Conservation (phyloP, 768 basidiomycete genomes). For the Gymnopilus dilepis region DNA sequence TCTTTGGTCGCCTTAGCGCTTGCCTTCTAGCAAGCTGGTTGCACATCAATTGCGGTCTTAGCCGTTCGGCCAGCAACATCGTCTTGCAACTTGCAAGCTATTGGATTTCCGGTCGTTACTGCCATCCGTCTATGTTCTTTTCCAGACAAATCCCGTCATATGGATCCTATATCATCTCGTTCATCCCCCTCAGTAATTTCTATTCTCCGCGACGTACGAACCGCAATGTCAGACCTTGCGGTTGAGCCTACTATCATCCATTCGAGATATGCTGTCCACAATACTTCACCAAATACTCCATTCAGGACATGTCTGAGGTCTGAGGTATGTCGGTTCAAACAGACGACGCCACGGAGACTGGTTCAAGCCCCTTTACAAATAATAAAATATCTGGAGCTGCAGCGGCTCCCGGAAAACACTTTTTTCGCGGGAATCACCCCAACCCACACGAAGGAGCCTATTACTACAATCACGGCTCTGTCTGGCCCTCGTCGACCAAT, state of each 20-base stretch:
- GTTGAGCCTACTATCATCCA: conserved; percentile 23
- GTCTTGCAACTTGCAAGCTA: conserved; percentile 15
- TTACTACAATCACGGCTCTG: conserved; percentile 23
- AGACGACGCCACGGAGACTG: conserved; percentile 24
- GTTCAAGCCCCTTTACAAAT: conserved; percentile 35
- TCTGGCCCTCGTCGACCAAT: conserved; percentile 21
- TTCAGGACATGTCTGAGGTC: conserved; percentile 1
- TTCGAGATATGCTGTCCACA: conserved; percentile 25
- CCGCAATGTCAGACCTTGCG: conserved; percentile 16
- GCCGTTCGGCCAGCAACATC: conserved; percentile 15
- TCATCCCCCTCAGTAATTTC: neutral
- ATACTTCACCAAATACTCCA: conserved; percentile 16
- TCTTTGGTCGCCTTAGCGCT: no score
- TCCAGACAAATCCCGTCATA: no score
- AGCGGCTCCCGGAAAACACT: conserved; percentile 12
- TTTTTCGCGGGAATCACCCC: conserved; percentile 29
- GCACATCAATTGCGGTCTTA: conserved; percentile 22
- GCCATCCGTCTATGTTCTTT: neutral
- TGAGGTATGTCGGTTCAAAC: conserved; percentile 20
- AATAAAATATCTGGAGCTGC: conserved; percentile 29
- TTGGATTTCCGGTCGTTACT: conserved; percentile 8
- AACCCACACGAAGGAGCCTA: conserved; percentile 25
- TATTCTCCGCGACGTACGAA: conserved; percentile 18
- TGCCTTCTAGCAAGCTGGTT: conserved; percentile 18
- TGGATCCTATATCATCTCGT: neutral